Percentiles rank a stretch among this genome's conserved stretches.
Conservation (phyloP, 768 basidiomycete genomes). For the Fibroporia radiculosa region DNA sequence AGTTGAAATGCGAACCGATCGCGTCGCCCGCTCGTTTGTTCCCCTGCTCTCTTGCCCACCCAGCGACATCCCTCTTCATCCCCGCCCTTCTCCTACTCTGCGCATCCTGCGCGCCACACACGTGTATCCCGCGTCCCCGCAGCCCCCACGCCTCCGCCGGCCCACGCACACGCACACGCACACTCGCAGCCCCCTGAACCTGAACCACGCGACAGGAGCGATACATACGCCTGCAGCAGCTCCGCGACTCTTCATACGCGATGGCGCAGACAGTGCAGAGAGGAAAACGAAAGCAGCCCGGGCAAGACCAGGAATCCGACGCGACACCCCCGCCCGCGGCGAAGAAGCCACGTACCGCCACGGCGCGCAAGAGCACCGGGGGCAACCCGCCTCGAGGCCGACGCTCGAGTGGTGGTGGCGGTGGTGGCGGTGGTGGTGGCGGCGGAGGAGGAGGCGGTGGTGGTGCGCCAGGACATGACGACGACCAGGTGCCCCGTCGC, state of each 20-base stretch:
- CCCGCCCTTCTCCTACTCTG: not conserved
- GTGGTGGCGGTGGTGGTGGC: slow-evolving; percentile 13
- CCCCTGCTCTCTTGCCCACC: not conserved
- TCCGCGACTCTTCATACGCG: not conserved
- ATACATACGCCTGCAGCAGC: not conserved
- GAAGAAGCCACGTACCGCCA: slow-evolving; percentile 46
- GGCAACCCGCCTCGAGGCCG: slow-evolving; percentile 38
- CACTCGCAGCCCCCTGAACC: no score
- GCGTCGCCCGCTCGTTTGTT: not conserved
- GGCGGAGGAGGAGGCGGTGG: slow-evolving; percentile 13
- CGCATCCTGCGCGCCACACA: not conserved
- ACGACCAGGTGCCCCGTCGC: slow-evolving; percentile 1
- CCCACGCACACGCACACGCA: no score
- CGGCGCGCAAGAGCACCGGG: slow-evolving; percentile 84
- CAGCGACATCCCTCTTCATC: slow-evolving; percentile 4
- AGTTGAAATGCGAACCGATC: slow-evolving; percentile 2
- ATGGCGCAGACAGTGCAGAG: slow-evolving; percentile 72
- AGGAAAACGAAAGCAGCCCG: slow-evolving; percentile 35
- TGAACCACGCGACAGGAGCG: not conserved
- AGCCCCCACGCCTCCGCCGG: no score
- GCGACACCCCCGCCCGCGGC: slow-evolving; percentile 36
- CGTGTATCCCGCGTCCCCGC: no score
- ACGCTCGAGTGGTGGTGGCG: slow-evolving; percentile 10
- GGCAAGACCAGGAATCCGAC: slow-evolving; percentile 27
- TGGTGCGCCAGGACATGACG: slow-evolving; percentile 5